Evolutionary conservation across 306 rosid species (phyloP).

Genomic region (Geum urbanum): DNA sequence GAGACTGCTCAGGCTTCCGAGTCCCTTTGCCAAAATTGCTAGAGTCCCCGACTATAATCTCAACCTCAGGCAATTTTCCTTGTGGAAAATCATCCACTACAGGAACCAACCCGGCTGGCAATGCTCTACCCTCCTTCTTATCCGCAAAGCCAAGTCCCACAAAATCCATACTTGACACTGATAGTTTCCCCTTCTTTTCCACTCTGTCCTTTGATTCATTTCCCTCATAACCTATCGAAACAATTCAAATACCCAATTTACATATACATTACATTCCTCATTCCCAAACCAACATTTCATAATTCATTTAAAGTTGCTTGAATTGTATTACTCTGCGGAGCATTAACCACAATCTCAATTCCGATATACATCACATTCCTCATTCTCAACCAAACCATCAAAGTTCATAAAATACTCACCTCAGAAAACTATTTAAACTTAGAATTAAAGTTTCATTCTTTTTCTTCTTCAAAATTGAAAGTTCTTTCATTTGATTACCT

Average conservation of each 20-base stretch:
- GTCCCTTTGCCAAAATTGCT: conserved; percentile 41
- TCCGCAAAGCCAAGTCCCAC: conserved; percentile 79
- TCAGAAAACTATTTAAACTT: too few species aligned
- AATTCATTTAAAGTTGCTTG: too few species aligned
- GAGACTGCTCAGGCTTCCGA: conserved; percentile 33
- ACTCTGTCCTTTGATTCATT: conserved; percentile 20
- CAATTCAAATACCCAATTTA: conserved; percentile 23
- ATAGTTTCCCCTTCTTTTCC: conserved; percentile 48
- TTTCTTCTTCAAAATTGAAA: not conserved
- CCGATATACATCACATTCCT: too few species aligned
- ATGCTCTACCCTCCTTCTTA: conserved; percentile 57
- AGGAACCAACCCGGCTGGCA: conserved; percentile 84
- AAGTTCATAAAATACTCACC: too few species aligned
- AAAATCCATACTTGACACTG: conserved; percentile 76
- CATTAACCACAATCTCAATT: too few species aligned
- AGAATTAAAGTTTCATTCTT: not conserved
- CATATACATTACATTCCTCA: not conserved
- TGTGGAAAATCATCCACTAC: conserved; percentile 51
- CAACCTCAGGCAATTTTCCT: conserved; percentile 61
- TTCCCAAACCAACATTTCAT: not conserved
- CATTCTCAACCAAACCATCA: too few species aligned
- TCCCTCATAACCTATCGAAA: conserved; percentile 36
- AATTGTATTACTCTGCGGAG: too few species aligned
- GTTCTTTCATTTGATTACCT: conserved; percentile 28
- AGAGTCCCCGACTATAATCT: conserved; percentile 70